Conservation (phyloP, 2,329 filamentous ascomycete genomes). For the Phoma sp. region DNA sequence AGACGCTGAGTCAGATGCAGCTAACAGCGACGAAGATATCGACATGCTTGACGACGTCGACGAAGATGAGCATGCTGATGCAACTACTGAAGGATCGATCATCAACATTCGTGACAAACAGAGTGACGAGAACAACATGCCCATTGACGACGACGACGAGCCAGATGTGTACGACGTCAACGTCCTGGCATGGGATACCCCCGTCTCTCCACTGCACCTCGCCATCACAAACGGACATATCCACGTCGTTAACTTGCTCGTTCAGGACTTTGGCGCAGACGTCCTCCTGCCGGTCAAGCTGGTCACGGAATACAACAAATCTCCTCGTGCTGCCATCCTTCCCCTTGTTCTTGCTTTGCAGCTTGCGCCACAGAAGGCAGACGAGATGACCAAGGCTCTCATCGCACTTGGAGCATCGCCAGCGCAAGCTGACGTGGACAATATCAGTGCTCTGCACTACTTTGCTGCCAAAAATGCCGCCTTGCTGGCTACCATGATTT, state of each 20-base stretch:
- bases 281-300: slow-evolving; percentile 77
- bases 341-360: slow-evolving; percentile 72
- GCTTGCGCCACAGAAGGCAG: slow-evolving; percentile 69
- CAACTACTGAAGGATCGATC: slow-evolving; percentile 78
- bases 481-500: slow-evolving; percentile 54
- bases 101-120: slow-evolving; percentile 60
- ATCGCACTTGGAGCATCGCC: slow-evolving; percentile 75
- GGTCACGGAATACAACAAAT: slow-evolving; percentile 55
- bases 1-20: slow-evolving; percentile 47
- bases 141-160: slow-evolving; percentile 65
- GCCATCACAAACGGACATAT: slow-evolving; percentile 78
- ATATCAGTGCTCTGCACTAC: slow-evolving; percentile 69
- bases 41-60: slow-evolving; percentile 61
- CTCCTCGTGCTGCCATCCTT: slow-evolving; percentile 68
- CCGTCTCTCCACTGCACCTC: slow-evolving; percentile 77
- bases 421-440: slow-evolving; percentile 73
- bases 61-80: slow-evolving; percentile 43
- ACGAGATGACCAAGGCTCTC: slow-evolving; percentile 69
- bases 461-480: slow-evolving; percentile 23
- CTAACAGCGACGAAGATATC: slow-evolving; percentile 58
- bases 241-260: slow-evolving; percentile 72
- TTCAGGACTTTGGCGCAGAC: slow-evolving; percentile 77
- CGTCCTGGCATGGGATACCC: slow-evolving; percentile 79
- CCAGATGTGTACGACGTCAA: slow-evolving; percentile 84
- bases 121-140: slow-evolving; percentile 56